A percentile compares a stretch with the other conserved stretches of the same genome.
These are phyloP conservation scores for Hypomyces rosellus DNA, from an alignment of 2,329 filamentous ascomycete genomes.

Conservation along the genomic window DNA sequence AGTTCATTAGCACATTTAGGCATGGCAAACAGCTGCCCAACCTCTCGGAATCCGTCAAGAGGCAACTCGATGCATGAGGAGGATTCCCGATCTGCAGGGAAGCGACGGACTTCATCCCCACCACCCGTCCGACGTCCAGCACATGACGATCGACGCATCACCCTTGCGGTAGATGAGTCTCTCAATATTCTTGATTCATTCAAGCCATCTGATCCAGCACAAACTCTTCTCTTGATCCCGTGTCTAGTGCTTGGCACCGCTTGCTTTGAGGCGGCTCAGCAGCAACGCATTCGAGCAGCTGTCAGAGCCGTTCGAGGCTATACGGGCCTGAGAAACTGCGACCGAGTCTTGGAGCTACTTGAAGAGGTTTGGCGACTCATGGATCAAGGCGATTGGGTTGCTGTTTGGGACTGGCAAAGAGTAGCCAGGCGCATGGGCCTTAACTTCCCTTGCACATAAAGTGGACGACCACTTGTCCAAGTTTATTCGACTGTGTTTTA, in stretches of 20 bases:
- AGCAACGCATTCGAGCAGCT: slow-evolving; percentile 44
- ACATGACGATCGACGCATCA: slow-evolving; percentile 46
- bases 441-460: slow-evolving; percentile 46
- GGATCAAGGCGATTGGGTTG: slow-evolving; percentile 50
- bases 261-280: slow-evolving; percentile 47
- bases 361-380: slow-evolving; percentile 55
- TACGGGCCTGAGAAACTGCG: slow-evolving; percentile 53
- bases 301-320: slow-evolving; percentile 49
- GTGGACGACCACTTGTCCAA: not conserved
- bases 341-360: slow-evolving; percentile 47
- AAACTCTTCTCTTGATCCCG: slow-evolving; percentile 54
- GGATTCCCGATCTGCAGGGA: slow-evolving; percentile 20
- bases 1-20: slow-evolving; percentile 12
- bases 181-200: slow-evolving; percentile 50
- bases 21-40: slow-evolving; percentile 25
- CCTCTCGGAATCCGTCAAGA: slow-evolving; percentile 30
- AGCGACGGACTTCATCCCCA: slow-evolving; percentile 31
- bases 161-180: slow-evolving; percentile 50
- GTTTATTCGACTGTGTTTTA: not conserved
- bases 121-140: slow-evolving; percentile 41
- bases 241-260: slow-evolving; percentile 56
- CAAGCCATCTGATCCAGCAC: slow-evolving; percentile 50
- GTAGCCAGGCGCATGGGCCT: slow-evolving; percentile 47
- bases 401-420: slow-evolving; percentile 59
- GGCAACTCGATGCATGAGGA: slow-evolving; percentile 36